Conservation (phyloP, 202 grass and related monocot species). For the Sporobolus alterniflorus region DNA sequence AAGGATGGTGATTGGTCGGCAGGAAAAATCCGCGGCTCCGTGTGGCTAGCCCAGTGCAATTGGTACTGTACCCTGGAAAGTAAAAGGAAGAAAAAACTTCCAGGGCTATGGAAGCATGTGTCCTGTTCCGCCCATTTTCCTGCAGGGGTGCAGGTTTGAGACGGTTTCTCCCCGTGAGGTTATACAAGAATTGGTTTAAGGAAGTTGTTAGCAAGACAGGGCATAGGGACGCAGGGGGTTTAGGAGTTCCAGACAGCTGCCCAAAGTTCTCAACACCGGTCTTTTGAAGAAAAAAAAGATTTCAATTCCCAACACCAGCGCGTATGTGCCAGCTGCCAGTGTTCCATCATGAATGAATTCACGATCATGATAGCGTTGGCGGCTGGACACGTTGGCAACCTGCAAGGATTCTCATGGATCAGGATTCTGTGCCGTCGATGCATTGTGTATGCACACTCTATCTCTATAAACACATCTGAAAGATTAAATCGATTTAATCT, state of each 20-base stretch:
- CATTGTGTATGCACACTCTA: too few relatives aligned
- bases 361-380: neutral
- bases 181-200: neutral
- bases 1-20: slow-evolving; percentile 25
- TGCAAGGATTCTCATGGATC: neutral
- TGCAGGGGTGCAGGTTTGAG: neutral
- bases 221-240: neutral
- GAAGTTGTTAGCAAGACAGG: neutral
- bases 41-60: slow-evolving; percentile 36
- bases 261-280: neutral
- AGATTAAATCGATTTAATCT: too few relatives aligned
- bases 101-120: neutral
- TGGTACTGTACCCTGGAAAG: neutral
- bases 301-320: neutral
- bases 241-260: slow-evolving; percentile 7
- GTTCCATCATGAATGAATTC: neutral
- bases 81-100: slow-evolving; percentile 2
- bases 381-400: neutral
- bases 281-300: too few relatives aligned
- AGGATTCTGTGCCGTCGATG: too few relatives aligned
- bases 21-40: slow-evolving; percentile 25
- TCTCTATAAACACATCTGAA: too few relatives aligned
- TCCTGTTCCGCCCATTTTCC: neutral
- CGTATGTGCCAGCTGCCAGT: neutral
- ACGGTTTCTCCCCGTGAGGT: neutral